Base-by-base conservation (phyloP, 768 basidiomycete genomes). In the Xerocomellus intermedius region DNA sequence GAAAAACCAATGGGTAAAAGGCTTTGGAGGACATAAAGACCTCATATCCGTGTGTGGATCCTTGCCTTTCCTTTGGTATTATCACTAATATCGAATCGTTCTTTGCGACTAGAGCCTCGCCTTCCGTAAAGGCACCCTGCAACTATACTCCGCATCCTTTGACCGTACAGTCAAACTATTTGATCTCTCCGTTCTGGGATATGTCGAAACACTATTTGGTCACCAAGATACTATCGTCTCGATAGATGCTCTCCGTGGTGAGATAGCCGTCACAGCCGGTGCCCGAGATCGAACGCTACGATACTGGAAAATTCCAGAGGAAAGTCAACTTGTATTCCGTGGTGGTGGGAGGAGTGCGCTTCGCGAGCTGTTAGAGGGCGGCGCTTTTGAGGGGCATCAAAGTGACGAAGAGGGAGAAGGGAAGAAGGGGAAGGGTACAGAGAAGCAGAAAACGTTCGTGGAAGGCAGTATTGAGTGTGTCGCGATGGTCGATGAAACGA, bases 261-360 rank as follows among this genome's bases (percentile, higher is more conserved):
- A 98, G 62, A 84, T 85, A 2, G 90, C 89, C 16, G 83, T 98
- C 19, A 94, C 87, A 35, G 89, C 88, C 6, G 97, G 96, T 19
- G 91, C 85, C 1, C 79, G 94, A 33, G 97, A 99, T 76, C 88
- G 92, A 68, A 97, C 94, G 0, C 82, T 87, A 55, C 81, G 97
- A 35, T 98, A 84, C 73, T 99, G 96, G 96, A 98, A 98, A 74
- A 89, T 98, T 48, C 84, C 85, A 36, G 96, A 99, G 50, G 94
- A 98, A 72, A 91, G 82, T 13, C 96, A 98, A 67, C 78, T 99
- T 24, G 94, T 99, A 8, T 98, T 98, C 66, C 83, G 97, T 36
- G 97, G 96, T 24, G 97, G 97, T n/a, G 94, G 89, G 5, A 80
- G 83, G 61, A 94, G 88, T 73, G 81, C 81, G 35, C 77, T 91